Evolutionary conservation across 768 basidiomycete genomes (phyloP).

Genomic region (Mycena vulgaris): DNA sequence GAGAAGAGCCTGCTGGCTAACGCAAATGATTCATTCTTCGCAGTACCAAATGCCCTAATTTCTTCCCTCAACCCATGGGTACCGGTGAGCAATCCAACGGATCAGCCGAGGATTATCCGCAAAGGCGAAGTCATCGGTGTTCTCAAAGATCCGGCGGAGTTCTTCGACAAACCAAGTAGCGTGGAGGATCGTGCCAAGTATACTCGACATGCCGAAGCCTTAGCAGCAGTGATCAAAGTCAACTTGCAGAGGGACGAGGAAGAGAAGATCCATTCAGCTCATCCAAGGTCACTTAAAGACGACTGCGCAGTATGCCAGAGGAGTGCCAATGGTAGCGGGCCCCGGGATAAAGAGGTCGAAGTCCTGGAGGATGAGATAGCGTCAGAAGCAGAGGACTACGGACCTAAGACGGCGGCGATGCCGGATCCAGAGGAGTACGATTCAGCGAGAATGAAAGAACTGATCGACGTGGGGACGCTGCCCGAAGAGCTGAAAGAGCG

Average conservation of each 20-base stretch:
- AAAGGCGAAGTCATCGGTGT: not conserved
- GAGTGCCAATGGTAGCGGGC: too few relatives aligned
- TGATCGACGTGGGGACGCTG: not conserved
- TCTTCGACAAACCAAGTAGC: not conserved
- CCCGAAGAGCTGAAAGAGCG: not conserved
- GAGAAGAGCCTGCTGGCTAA: slow-evolving; percentile 11
- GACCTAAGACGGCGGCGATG: slow-evolving; percentile 9
- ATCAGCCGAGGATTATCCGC: not conserved
- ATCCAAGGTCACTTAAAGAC: too few relatives aligned
- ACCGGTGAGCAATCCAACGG: not conserved
- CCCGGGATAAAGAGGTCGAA: too few relatives aligned
- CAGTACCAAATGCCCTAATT: not conserved
- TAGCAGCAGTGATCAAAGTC: not conserved
- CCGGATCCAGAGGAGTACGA: not conserved
- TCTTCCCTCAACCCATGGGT: not conserved
- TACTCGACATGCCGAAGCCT: not conserved
- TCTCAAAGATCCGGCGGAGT: not conserved
- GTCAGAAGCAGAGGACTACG: not conserved
- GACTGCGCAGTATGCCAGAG: too few relatives aligned
- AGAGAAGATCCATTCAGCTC: too few relatives aligned
- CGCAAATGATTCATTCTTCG: not conserved
- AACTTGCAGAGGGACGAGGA: not conserved
- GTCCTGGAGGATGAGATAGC: not conserved
- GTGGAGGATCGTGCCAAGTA: not conserved
- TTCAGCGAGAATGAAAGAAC: not conserved